Evolutionary conservation across 345 rosid genomes (phyloP).

Genomic region (Cardiospermum halicacabum): DNA sequence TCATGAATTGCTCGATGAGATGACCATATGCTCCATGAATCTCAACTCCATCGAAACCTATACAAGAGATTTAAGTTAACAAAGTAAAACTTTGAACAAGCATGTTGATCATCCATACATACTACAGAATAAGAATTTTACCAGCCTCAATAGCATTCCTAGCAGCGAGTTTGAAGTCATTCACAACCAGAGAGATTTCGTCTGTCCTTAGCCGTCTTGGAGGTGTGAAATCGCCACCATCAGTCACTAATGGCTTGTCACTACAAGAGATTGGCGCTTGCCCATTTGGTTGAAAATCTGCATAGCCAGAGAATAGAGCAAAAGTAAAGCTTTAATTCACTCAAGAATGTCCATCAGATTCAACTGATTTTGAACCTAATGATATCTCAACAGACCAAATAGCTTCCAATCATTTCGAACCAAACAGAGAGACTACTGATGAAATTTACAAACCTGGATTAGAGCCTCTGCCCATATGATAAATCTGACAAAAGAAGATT

Average conservation of each 20-base stretch:
- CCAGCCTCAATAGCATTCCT: slow-evolving; percentile 77
- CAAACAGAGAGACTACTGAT: not conserved
- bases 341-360: not conserved
- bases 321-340: not conserved
- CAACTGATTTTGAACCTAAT: too few species aligned
- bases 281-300: slow-evolving; percentile 62
- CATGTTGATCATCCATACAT: too few species aligned
- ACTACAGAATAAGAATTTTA: slow-evolving; percentile 21
- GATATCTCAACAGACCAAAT: too few species aligned
- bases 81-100: too few species aligned
- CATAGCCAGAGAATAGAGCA: not conserved
- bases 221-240: slow-evolving; percentile 34
- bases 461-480: slow-evolving; percentile 70
- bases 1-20: slow-evolving; percentile 64
- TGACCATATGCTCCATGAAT: slow-evolving; percentile 75
- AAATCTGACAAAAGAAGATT: slow-evolving; percentile 67
- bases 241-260: slow-evolving; percentile 53
- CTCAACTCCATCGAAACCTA: slow-evolving; percentile 82
- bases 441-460: slow-evolving; percentile 25
- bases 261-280: slow-evolving; percentile 58
- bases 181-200: slow-evolving; percentile 64
- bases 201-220: slow-evolving; percentile 48
- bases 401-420: too few species aligned
- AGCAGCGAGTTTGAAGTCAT: slow-evolving; percentile 63
- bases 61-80: not conserved